phyloP scores from a whole-genome alignment of 345 rosid genomes.

The Ailanthus altissimus region DNA sequence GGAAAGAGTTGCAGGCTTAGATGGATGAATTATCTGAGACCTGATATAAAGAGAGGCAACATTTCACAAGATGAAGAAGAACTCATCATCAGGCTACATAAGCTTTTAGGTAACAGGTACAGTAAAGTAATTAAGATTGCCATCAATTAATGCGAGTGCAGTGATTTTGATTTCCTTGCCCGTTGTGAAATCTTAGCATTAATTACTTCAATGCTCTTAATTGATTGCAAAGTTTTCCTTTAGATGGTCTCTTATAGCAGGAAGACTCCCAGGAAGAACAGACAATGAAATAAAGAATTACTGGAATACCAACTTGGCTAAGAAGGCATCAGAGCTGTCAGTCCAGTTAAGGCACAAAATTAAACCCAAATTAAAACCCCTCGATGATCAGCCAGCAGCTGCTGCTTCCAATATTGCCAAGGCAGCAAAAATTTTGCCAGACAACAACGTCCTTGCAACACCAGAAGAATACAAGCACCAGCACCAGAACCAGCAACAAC shows the following conservation, averaged over 20 bases:
- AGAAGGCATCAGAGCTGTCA: conserved; percentile 12
- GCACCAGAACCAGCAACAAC: too few species aligned
- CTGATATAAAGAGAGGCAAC: conserved; percentile 38
- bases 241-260: conserved; percentile 52
- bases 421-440: neutral
- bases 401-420: neutral
- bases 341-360: neutral
- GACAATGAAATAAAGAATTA: conserved; percentile 49
- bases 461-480: neutral
- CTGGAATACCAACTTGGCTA: conserved; percentile 43
- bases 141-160: too few species aligned
- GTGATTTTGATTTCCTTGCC: too few species aligned
- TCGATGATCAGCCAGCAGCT: neutral
- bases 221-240: neutral
- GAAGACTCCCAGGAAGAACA: conserved; percentile 46
- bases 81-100: conserved; percentile 42
- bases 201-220: too few species aligned
- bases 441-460: neutral
- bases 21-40: conserved; percentile 40
- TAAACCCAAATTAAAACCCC: neutral
- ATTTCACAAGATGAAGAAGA: conserved; percentile 37
- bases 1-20: conserved; percentile 42
- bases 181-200: neutral
- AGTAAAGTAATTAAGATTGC: too few species aligned
- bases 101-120: conserved; percentile 39